A percentile compares a stretch with the other conserved stretches of the same genome.
Evolutionary conservation across 1,139 yeast genomes (phyloP).

Genomic region (Wickerhamiella pararugosa): DNA sequence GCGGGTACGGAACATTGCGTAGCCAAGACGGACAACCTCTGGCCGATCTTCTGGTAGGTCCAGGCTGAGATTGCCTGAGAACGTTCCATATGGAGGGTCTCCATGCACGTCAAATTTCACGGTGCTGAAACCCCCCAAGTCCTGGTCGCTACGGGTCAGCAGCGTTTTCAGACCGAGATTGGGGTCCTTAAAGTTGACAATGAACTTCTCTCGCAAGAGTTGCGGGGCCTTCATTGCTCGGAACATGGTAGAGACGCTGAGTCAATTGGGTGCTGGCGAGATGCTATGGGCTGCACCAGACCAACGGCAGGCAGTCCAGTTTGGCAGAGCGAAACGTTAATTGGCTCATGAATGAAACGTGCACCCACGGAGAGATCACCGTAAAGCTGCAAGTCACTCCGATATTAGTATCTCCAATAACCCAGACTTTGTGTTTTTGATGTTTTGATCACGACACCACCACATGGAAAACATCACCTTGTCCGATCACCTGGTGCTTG

Average conservation of each 20-base stretch:
- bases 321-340: too few relatives aligned
- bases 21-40: conserved; percentile 57
- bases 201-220: conserved; percentile 9
- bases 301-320: too few relatives aligned
- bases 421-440: too few relatives aligned
- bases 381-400: not conserved
- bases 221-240: not conserved
- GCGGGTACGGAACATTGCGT: conserved; percentile 74
- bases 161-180: conserved; percentile 33
- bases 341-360: not conserved
- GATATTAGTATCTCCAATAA: not conserved
- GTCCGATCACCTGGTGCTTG: too few relatives aligned
- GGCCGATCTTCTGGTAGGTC: conserved; percentile 62
- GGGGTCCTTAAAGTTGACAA: conserved; percentile 39
- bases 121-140: conserved; percentile 64
- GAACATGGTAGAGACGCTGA: too few relatives aligned
- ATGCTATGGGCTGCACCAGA: too few relatives aligned
- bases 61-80: conserved; percentile 57
- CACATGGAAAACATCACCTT: too few relatives aligned
- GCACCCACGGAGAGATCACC: not conserved
- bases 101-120: conserved; percentile 30
- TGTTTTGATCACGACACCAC: too few relatives aligned
- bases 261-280: too few relatives aligned
- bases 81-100: conserved; percentile 21
- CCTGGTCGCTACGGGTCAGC: conserved; percentile 53